A percentile compares a stretch with the other conserved stretches of the same genome.
phyloP scores from a whole-genome alignment of 2,329 filamentous ascomycete genomes.

The Sarocladiaceae sp. region DNA sequence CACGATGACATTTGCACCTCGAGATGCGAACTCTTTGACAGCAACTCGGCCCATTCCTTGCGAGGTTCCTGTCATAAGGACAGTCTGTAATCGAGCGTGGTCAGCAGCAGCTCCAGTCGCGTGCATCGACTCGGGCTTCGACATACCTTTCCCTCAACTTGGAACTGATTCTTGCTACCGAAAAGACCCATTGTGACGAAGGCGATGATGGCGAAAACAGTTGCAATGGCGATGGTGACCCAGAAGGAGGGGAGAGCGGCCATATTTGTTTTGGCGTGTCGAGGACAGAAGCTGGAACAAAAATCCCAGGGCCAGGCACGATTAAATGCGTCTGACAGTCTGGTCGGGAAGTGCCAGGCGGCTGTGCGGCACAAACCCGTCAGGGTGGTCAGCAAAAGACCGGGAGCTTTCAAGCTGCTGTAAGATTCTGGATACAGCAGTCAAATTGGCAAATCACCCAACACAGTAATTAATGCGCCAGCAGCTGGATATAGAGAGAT shows the following conservation, averaged over 20 bases:
- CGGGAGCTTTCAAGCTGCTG: no score
- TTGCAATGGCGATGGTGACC: background rate
- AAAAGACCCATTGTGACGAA: slow-evolving; percentile 63
- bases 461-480: no score
- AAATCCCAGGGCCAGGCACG: background rate
- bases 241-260: background rate
- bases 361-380: no score
- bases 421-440: no score
- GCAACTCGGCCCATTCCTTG: slow-evolving; percentile 84
- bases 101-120: background rate
- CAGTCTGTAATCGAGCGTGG: slow-evolving; percentile 55
- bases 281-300: background rate
- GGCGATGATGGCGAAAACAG: slow-evolving; percentile 22
- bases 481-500: no score
- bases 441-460: no score
- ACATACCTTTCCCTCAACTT: slow-evolving; percentile 75
- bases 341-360: no score
- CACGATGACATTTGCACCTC: slow-evolving; percentile 83
- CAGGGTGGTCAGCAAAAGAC: background rate
- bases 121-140: background rate
- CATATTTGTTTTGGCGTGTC: background rate
- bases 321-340: no score
- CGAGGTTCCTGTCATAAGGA: slow-evolving; percentile 86
- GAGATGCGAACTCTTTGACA: slow-evolving; percentile 69
- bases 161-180: slow-evolving; percentile 63